Base-by-base conservation (phyloP, 1,284 basidiomycete species). In the Ustilago shanxiensis region DNA sequence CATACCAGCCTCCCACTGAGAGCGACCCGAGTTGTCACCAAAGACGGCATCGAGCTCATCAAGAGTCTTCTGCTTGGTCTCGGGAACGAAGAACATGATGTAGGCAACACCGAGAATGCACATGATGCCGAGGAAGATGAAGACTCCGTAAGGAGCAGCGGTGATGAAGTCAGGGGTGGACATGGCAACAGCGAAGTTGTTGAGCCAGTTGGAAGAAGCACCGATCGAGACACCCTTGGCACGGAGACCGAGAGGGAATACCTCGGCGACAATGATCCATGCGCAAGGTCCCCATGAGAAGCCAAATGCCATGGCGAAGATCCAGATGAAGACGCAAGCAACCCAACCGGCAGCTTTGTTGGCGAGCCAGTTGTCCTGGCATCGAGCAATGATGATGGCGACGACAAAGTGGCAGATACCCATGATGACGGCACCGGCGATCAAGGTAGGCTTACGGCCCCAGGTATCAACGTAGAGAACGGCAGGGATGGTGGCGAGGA, bases 241-340 rank as follows among this genome's bases (percentile, higher is more conserved):
- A 81, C 94, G 89, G 86, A 95, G 90, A 9, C 93, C 92, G n/a
- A 94, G 88, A 6, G 94, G 92, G 86, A 95, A 95, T 24, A 95
- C 91, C 41, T 94, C 93, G 74, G 90, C 91, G 0, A 92, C 91
- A 1, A 93, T 88, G 1, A 93, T 90, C 93, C 94, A 95, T 13
- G 91, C 92, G 75, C 93, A 90, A 1, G 94, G 94, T 1, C 94
- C 94, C 60, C 78, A 82, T 6, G 44, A 58, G 83, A 93, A 91
- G 41, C 93, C 93, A 84, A 94, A 95, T 28, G 92, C 91, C 63
- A 90, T 90, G 29, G 93, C 94, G 87, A 94, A 95, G 11, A 89
- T 81, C 84, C 93, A 94, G 51, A 93, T 89, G 60, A 89, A 90
- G 60, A 91, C 92, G 76, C 73, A 76, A 77, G 80, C 70, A 79